Conservation (phyloP, 768 basidiomycete genomes). For the Daedaleopsis nitida region DNA sequence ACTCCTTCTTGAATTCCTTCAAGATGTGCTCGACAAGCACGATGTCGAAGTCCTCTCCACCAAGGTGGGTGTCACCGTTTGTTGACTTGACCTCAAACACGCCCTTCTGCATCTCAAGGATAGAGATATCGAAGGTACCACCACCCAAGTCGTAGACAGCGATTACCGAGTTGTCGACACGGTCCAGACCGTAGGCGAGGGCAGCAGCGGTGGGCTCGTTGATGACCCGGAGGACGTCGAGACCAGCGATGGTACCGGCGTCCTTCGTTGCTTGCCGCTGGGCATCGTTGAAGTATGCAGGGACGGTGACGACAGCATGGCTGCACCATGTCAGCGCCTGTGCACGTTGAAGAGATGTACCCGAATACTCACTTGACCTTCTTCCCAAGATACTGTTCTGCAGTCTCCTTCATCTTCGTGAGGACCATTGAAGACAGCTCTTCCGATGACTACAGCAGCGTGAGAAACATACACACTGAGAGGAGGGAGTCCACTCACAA, state of each 20-base stretch:
- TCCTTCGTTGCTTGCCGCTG: constrained; percentile 99
- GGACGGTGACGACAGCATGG: constrained; percentile 92
- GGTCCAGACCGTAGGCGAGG: constrained; percentile 96
- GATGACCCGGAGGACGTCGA: constrained; percentile 97
- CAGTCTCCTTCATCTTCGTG: constrained; percentile 94
- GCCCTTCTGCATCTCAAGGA: constrained; percentile 99
- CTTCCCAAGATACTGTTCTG: constrained; percentile 91
- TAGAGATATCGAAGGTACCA: constrained; percentile 99
- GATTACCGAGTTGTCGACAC: constrained; percentile 77
- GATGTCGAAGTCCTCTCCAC: constrained; percentile 95
- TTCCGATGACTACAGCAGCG: constrained; percentile 65
- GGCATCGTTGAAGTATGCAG: constrained; percentile 99
- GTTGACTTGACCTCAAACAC: constrained; percentile 99
- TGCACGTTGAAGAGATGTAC: neutral
- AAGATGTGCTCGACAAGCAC: constrained; percentile 84
- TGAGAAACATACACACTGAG: constrained; percentile 1
- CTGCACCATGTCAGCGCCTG: constrained; percentile 36
- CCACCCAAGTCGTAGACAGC: constrained; percentile 99
- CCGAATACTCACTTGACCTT: constrained; percentile 79
- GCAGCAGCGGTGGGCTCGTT: constrained; percentile 99
- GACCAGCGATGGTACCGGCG: constrained; percentile 95
- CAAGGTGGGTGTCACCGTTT: constrained; percentile 98
- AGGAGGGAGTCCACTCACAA: constrained; percentile 51
- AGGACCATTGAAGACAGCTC: constrained; percentile 88
- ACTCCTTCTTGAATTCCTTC: constrained; percentile 93